Evolutionary conservation across 169 alveolate species (phyloP).

Genomic region (Cryptosporidium ubiquitum): DNA sequence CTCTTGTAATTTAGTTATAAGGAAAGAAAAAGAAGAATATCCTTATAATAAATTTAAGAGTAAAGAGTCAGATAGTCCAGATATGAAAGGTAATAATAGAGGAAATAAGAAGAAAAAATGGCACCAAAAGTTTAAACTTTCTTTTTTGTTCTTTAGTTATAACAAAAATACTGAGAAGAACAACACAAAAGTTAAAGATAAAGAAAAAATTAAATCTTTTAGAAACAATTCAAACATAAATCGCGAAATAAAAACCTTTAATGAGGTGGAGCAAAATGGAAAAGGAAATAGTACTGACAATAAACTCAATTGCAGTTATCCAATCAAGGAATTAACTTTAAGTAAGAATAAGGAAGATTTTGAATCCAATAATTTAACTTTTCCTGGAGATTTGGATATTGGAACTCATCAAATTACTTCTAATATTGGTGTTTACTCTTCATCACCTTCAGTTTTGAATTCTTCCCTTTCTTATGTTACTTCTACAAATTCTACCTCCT

Average conservation of each 20-base stretch:
- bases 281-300: too few species aligned
- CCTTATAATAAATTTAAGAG: not conserved
- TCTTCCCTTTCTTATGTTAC: not conserved
- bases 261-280: not conserved
- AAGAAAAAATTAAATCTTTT: not conserved
- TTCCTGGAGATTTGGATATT: not conserved
- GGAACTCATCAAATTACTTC: not conserved
- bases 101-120: conserved; percentile 10
- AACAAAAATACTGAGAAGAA: not conserved
- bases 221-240: not conserved
- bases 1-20: not conserved
- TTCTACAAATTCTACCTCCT: not conserved
- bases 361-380: not conserved
- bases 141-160: not conserved
- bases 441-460: not conserved
- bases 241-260: not conserved
- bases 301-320: not conserved
- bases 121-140: conserved; percentile 33
- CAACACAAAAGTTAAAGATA: not conserved
- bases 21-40: not conserved
- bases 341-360: not conserved
- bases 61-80: not conserved
- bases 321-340: not conserved
- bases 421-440: not conserved
- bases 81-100: not conserved